Evolutionary conservation across 75 land plant species (phyloP), one percentile per base, ranked within the genome.

Genomic region (Adiantum capillusveneris): DNA sequence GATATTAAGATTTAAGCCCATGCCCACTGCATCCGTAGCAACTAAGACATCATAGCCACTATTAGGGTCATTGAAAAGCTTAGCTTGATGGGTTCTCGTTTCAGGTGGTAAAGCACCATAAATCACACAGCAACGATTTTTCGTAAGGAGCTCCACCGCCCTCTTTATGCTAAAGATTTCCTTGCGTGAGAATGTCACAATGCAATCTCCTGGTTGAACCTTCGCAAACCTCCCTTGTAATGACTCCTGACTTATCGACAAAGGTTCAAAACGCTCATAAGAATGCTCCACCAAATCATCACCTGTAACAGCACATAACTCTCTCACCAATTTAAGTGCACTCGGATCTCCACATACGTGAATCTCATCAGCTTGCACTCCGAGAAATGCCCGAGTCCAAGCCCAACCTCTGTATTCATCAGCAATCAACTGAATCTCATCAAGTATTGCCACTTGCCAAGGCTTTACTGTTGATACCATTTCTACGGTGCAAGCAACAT

Each of bases 71-170:
- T 94, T 90, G 54, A 94, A 94, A 45, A 94, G 63, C 27, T 50
- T 77, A n/a, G 98, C 98, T 67, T 90, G 98, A 42, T 81, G 91
- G 22, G 83, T 69, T 53, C 98, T 75, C 36, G 98, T 94, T 74
- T 94, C 98, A 11, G 98, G 98, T 11, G 96, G 98, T 53, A 94
- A 74, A 20, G 96, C 96, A 13, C 98, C 98, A 74, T 94, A 94
- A 7, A 94, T 84, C 0, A 94, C 91, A 74, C 98, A 90, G 68
- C 98, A 93, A 5, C 82, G 77, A 55, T 93, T 91, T 11, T 77
- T 79, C 12, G 96, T 90, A 55, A 60, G 68, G 52, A 76, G 81
- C 73, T 94, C 98, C 53, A 94, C 78, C 41, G 92, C 85, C 68
- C 84, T 25, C 70, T 84, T 94, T 28, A 90, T 81, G 72, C 87